phyloP scores from a whole-genome alignment of 2,329 filamentous ascomycete species.

The Cadophora malorum region DNA sequence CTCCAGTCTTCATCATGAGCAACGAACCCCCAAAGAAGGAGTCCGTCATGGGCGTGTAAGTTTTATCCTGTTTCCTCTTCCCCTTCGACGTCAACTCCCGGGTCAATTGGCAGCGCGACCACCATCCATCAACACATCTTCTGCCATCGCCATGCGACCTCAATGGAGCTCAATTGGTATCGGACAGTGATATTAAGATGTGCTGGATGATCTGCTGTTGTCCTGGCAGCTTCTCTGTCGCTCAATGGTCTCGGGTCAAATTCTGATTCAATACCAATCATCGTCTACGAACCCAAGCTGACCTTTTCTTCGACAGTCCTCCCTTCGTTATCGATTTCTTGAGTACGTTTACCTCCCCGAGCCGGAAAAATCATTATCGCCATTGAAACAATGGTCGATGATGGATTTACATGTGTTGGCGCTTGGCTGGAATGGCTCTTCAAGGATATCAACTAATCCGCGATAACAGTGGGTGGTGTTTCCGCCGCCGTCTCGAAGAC shows the following conservation, averaged over 20 bases:
- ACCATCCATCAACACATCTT: slow-evolving; percentile 31
- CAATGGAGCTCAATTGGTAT: slow-evolving; percentile 40
- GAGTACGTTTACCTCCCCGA: slow-evolving; percentile 72
- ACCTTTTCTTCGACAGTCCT: slow-evolving; percentile 56
- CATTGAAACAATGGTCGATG: slow-evolving; percentile 27
- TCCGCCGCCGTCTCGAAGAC: slow-evolving; percentile 99
- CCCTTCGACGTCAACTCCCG: slow-evolving; percentile 37
- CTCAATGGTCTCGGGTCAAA: slow-evolving; percentile 37
- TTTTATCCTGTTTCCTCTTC: slow-evolving; percentile 43
- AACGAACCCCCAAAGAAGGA: slow-evolving; percentile 62
- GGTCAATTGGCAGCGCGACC: slow-evolving; percentile 28
- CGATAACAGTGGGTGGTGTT: slow-evolving; percentile 91
- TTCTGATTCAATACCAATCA: slow-evolving; percentile 28
- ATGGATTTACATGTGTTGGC: slow-evolving; percentile 21
- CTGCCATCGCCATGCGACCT: slow-evolving; percentile 36
- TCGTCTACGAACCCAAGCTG: slow-evolving; percentile 34
- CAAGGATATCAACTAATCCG: slow-evolving; percentile 37
- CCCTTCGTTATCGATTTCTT: slow-evolving; percentile 97
- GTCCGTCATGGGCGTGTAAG: slow-evolving; percentile 72
- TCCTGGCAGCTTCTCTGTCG: slow-evolving; percentile 32
- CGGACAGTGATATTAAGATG: slow-evolving; percentile 30
- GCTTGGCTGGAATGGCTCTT: slow-evolving; percentile 11
- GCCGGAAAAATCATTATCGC: slow-evolving; percentile 24
- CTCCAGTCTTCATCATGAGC: slow-evolving; percentile 43
- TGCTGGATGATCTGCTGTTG: slow-evolving; percentile 21